Base-by-base conservation (phyloP, 805 yeast genomes). In the Saccharomycopsis synnaedendra region DNA sequence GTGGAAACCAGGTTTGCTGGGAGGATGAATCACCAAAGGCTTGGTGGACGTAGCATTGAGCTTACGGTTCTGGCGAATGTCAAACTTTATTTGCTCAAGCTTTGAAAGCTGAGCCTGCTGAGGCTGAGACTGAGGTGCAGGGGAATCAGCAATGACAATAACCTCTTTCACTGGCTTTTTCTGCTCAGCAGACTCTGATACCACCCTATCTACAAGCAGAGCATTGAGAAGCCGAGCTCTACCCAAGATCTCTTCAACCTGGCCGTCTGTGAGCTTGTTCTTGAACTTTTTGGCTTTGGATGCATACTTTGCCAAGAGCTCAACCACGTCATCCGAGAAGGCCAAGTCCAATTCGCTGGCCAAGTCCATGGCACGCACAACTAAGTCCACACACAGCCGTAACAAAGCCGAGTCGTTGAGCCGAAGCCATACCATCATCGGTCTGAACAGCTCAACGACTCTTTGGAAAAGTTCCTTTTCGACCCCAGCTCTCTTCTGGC, bases 401-500 rank as follows among this genome's bases (percentile, higher is more conserved):
- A 85, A 65, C 42, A 90, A 67, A 2, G 87, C 83, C 5, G 75
- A 68, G 62, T 89, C 97, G 50, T 90, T 86, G 42, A 90, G 67
- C 50, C 93, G 71, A 32, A 90, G 68, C 94, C 97, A 85, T 38
- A 78, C 80, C 34, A 85, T 70, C 69, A 85, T 79, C 46, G 78
- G 69, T 9, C 71, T 71, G 51, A 89, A 76, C 0, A 93, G 76
- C n/a, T 68, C 64, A 59, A 84, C 69, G 34, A 84, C 71, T 30
- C 71, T 71, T 6, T 65, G 60, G 48, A 82, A 72, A n/a, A 83
- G 58, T 19, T 63, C 61, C 46, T 55, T 52, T 6, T 57, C 43
- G 31, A 49, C 47, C 27, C 35, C 55, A 49, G 57, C 58, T 5
- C 54, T 57, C 4, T 55, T 56, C 33, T 56, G 54, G 5, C 8